Base-by-base conservation (phyloP, 2,329 filamentous ascomycete genomes). In the Ophiostoma sp. region DNA sequence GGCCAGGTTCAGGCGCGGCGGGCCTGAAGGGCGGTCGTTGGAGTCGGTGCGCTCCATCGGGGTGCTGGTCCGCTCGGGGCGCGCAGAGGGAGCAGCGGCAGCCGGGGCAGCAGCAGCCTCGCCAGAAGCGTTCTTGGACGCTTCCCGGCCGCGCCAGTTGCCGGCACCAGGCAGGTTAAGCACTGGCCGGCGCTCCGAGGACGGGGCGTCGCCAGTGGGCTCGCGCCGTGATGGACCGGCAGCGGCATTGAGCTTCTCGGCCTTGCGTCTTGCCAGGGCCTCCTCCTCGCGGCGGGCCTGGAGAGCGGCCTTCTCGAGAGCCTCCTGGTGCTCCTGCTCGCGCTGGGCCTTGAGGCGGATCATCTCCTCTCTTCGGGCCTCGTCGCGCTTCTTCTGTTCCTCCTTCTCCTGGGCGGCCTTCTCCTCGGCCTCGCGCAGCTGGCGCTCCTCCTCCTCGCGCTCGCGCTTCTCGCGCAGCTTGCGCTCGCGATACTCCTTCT, bases 201-300 rank as follows among this genome's bases (percentile, higher is more conserved):
- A 85, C 48, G 88, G 85, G 71, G 84, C 42, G 22, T 70, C 72
- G 12, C 57, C 70, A 17, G 22, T 28, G 17, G 55, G 50, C 7
- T 72, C 61, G 55, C 71, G 72, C 22, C 74, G 68, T 42, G 69
- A 1, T 15, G 71, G 50, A 17, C 39, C 36, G 25, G 33, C 17
- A 22, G 59, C 50, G 12, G 55, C 74, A 6, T 36, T 77, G 75
- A 85, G 85, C 83, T 89, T 93, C 82, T 89, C 89, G 74, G 87
- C 91, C 79, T 87, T 89, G 81, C 88, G 89, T 78, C 92, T 90
- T 77, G 92, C 92, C 83, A 95, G 90, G 19, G 94, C 95, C 82
- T 97, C 95, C 78, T 96, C 94, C 82, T 97, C 95, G 81, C 93
- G 91, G 80, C 94, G 89, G 78, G 89, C 90, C 83, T 98, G 95